These are phyloP conservation scores for Thalassiosira mediterranea DNA, from an alignment of 352 stramenopile species.

Conservation along the genomic window DNA sequence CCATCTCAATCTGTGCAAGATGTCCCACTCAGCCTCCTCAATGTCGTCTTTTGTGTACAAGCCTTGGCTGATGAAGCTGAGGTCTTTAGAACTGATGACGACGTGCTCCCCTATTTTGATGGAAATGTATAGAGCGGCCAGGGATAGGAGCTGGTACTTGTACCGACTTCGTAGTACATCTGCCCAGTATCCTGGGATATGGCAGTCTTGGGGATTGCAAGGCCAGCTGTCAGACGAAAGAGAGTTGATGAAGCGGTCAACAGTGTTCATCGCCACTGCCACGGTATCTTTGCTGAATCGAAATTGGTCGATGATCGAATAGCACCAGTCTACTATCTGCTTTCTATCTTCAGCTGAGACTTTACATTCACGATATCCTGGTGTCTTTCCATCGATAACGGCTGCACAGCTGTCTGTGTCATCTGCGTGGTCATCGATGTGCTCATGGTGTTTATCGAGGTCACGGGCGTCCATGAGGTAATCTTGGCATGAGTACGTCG, in stretches of 20 bases:
- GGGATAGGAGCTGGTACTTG: slow-evolving; percentile 55
- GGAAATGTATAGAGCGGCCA: slow-evolving; percentile 56
- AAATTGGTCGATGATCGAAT: slow-evolving; percentile 32
- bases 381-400: too few relatives aligned
- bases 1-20: slow-evolving; percentile 54
- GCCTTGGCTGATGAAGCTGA: slow-evolving; percentile 48
- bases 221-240: too few relatives aligned
- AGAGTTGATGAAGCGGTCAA: slow-evolving; percentile 41
- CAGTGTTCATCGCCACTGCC: slow-evolving; percentile 25
- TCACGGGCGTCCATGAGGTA: too few relatives aligned
- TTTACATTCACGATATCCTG: too few relatives aligned
- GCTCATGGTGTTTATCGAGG: too few relatives aligned
- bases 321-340: slow-evolving; percentile 49
- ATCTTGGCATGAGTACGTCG: too few relatives aligned
- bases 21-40: slow-evolving; percentile 48
- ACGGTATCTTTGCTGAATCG: slow-evolving; percentile 38
- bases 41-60: slow-evolving; percentile 49
- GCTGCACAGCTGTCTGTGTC: too few relatives aligned
- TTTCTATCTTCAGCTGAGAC: slow-evolving; percentile 15
- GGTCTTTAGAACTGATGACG: slow-evolving; percentile 40
- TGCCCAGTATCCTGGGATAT: not conserved
- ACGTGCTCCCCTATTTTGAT: slow-evolving; percentile 61
- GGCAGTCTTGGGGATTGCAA: not conserved
- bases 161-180: slow-evolving; percentile 25
- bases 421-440: too few relatives aligned